Evolutionary conservation across 176 grass and related monocot species (phyloP), one percentile per base, ranked within the genome.

Genomic region (Bromus sterilis): DNA sequence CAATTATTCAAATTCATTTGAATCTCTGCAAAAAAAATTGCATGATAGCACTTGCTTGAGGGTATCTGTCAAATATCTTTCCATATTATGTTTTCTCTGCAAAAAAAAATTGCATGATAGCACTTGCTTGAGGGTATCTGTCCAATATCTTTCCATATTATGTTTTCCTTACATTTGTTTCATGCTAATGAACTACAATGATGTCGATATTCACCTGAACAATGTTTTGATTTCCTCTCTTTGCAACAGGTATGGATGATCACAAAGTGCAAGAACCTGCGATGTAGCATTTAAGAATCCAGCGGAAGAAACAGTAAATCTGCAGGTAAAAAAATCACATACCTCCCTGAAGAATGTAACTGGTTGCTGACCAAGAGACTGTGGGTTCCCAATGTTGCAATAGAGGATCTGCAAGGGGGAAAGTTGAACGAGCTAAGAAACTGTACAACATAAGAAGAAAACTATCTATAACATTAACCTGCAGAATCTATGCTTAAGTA

Each of bases 301-400:
- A 67, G 21, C n/a, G 8, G 71, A 85, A 73, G 4, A 29, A 31
- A 82, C 62, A 32, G 51, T 83, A 44, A 59, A 83, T 40, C 18
- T 21, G 57, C 41, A 63, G 42, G 44, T 85, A 81, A 78, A 67
- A 86, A 68, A 74, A 60, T 56, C 7, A 59, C 83, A 56, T 59
- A 93, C 95, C 88, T 98, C 95, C 70, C 92, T 87, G 90, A 98
- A 98, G 82, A 94, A 94, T 71, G 95, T 94, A 48, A 98, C 75
- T 20, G 95, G 95, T 18, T 91, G 84, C 77, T 98, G 95, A 83
- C 95, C 95, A 87, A 98, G 95, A 67, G 95, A 98, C 78, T 98
- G 95, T 80, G 92, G 95, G 87, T 98, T 98, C n/a, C 92, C 95
- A 74, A 98, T 94, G 73, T 98, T 98, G 75, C 95, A 98, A 60